phyloP scores from a whole-genome alignment of 345 rosid species.

The Melaleuca quinquenervia region DNA sequence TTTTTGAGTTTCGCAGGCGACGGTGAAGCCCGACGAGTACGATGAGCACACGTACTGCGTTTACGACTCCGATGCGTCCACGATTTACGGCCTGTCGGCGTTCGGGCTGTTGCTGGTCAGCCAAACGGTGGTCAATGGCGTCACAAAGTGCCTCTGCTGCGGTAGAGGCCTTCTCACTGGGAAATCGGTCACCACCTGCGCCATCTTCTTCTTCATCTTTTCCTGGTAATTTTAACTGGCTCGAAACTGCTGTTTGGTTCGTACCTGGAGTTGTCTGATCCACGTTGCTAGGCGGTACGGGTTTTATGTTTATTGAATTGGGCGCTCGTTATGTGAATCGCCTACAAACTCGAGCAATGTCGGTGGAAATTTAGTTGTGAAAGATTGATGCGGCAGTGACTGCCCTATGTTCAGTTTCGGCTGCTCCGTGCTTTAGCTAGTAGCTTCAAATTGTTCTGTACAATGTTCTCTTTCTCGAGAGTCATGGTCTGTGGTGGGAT shows the following conservation, averaged over 20 bases:
- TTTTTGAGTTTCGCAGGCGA: slow-evolving; percentile 31
- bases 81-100: slow-evolving; percentile 76
- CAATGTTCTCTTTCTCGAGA: neutral
- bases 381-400: neutral
- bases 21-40: slow-evolving; percentile 55
- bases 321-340: neutral
- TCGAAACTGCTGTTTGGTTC: neutral
- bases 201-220: slow-evolving; percentile 69
- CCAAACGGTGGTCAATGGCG: slow-evolving; percentile 60
- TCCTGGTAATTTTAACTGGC: slow-evolving; percentile 47
- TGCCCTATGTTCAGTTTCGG: neutral
- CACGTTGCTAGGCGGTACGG: neutral
- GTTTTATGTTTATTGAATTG: neutral
- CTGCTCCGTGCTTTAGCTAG: neutral
- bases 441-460: neutral
- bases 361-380: neutral
- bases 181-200: slow-evolving; percentile 40
- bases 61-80: slow-evolving; percentile 70
- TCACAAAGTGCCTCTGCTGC: slow-evolving; percentile 79
- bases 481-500: neutral
- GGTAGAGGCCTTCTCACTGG: slow-evolving; percentile 74
- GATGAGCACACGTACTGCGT: slow-evolving; percentile 65
- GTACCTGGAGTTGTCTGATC: neutral
- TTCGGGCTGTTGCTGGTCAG: slow-evolving; percentile 66
- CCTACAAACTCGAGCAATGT: neutral